A percentile compares a stretch with the other conserved stretches of the same genome.
phyloP scores from a whole-genome alignment of 2,329 filamentous ascomycete species.

The Colletotrichum sp. region DNA sequence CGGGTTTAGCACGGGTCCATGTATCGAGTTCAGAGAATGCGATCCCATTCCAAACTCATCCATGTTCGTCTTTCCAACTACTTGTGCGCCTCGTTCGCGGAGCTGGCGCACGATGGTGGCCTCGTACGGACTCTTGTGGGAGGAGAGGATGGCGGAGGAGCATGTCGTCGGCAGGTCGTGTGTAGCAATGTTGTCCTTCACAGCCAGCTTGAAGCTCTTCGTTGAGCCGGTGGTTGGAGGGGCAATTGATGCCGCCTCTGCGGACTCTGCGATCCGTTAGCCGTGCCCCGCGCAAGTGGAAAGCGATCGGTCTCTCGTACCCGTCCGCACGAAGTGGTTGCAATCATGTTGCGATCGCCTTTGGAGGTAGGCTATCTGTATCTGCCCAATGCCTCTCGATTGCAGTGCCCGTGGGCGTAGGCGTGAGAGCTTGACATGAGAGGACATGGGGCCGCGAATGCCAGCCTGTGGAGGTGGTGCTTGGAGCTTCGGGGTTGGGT shows the following conservation, averaged over 20 bases:
- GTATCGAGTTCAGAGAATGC: conserved; percentile 73
- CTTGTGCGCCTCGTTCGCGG: conserved; percentile 61
- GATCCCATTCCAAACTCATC: conserved; percentile 98
- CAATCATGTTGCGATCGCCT: background rate
- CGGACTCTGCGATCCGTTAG: background rate
- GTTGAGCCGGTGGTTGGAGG: background rate
- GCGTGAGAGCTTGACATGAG: conserved; percentile 18
- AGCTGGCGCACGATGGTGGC: conserved; percentile 80
- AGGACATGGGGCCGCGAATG: conserved; percentile 17
- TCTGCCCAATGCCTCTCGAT: background rate
- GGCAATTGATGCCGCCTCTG: background rate
- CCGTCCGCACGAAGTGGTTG: conserved; percentile 20
- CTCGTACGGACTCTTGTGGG: conserved; percentile 77
- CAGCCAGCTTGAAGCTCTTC: conserved; percentile 54
- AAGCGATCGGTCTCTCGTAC: background rate
- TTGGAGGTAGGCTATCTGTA: background rate
- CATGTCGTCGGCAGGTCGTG: conserved; percentile 76
- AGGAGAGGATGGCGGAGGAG: conserved; percentile 75
- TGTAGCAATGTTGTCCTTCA: conserved; percentile 82
- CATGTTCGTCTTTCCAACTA: conserved; percentile 87
- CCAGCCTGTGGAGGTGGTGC: background rate
- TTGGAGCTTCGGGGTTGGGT: background rate
- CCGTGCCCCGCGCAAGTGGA: background rate
- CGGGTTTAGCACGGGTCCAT: conserved; percentile 67
- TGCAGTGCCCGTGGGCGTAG: background rate